Evolutionary conservation across 2,329 filamentous ascomycete genomes (phyloP).

Genomic region (Colletotrichum euphorbiae): DNA sequence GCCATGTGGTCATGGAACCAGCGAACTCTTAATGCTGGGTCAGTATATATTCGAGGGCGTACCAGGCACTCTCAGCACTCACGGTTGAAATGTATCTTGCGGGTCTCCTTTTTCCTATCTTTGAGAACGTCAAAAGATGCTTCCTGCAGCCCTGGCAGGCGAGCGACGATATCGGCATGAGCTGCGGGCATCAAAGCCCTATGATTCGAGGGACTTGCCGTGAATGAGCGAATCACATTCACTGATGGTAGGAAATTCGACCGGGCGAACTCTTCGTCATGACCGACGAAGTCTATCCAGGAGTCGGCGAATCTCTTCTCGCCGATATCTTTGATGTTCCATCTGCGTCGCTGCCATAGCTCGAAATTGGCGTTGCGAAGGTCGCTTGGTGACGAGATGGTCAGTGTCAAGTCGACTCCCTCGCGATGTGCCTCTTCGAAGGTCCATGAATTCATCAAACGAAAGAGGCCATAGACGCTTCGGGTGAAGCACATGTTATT

Average conservation of each 20-base stretch:
- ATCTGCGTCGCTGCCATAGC: conserved; percentile 41
- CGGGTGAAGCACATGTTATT: conserved; percentile 45
- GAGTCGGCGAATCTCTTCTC: conserved; percentile 41
- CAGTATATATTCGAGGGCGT: neutral
- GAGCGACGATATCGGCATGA: conserved; percentile 41
- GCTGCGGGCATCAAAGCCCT: conserved; percentile 42
- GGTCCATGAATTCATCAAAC: conserved; percentile 42
- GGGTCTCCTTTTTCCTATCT: conserved; percentile 33
- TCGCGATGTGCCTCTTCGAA: conserved; percentile 26
- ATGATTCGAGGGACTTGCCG: conserved; percentile 34
- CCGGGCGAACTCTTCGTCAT: conserved; percentile 38
- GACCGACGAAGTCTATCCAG: conserved; percentile 40
- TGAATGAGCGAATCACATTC: conserved; percentile 40
- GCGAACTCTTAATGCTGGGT: conserved; percentile 34
- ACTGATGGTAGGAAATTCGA: conserved; percentile 40
- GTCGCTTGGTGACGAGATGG: conserved; percentile 41
- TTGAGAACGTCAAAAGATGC: conserved; percentile 40
- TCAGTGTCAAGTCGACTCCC: conserved; percentile 40
- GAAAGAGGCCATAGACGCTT: conserved; percentile 43
- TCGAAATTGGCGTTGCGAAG: conserved; percentile 40
- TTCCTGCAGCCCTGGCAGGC: conserved; percentile 37
- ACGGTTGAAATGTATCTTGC: conserved; percentile 39
- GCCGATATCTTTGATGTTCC: conserved; percentile 41
- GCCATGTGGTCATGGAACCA: conserved; percentile 38
- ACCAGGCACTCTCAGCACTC: neutral